Evolutionary conservation across 306 rosid genomes (phyloP), one percentile per base, ranked within the genome.

Genomic region (Dryas alaskensis): DNA sequence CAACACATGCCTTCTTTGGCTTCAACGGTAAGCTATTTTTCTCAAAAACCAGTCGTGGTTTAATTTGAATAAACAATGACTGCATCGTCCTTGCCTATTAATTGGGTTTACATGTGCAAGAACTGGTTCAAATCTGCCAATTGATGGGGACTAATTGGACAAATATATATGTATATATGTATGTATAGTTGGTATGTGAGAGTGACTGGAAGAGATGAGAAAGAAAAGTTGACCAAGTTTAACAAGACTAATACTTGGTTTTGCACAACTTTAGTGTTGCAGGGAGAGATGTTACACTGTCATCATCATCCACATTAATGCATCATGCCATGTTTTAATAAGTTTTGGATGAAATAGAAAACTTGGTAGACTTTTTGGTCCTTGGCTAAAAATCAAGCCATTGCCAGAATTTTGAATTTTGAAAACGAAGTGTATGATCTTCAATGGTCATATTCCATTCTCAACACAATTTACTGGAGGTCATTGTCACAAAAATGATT

Each of bases 1-100:
- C 98, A 13, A 95, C 99, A 40, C 98, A 95, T 79, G 99, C 99
- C 61, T 95, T 95, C 89, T 95, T 95, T 76, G 99, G 99, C 63
- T 95, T 95, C 86, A 95, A 95, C 42, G 99, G 99, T 94, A 81
- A 52, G 50, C 51, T 4, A 45, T 1, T 19, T 57, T 53, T 72
- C 16, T 25, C 65, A 64, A 17, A 42, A 43, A 64, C 67, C 67
- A 62, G 8, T 16, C 8, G 5, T 54, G 27, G 1, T 54, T 31
- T 17, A 37, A 22, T 31, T 37, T 43, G 2, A 7, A 49, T 53
- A 31, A 31, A 2, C 37, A 31, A 31, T 31, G 37, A 31, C 37
- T 31, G 37, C 2, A 31, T 31, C 37, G 3, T 31, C 37, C 37
- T 19, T 64, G 10, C 13, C 6, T 27, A 1, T 39, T 68, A 68